Base-by-base conservation (phyloP, 75 land plant species). In the Pseudotsuga menziesii region DNA sequence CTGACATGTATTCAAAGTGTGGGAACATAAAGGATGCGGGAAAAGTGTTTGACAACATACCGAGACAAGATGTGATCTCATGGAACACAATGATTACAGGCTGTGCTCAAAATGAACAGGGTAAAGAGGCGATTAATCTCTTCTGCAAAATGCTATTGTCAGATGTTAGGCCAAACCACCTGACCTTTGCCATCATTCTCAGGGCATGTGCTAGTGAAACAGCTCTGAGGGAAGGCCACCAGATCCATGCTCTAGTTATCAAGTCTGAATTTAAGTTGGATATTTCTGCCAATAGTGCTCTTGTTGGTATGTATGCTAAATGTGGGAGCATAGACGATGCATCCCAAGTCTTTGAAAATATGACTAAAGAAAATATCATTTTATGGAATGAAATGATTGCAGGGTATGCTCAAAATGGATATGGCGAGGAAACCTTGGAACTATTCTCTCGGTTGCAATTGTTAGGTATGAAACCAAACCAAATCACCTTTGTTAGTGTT, bases 361-460 rank as follows among this genome's bases (percentile, higher is more conserved):
- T 83, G 69, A 36, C 83, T 12, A 71, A 78, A 62, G 41, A 63
- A 27, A 84, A 80, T 70, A 77, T 85, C 57, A 88, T 91, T 39
- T 83, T 91, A 7, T 93, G 93, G 93, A 89, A 87, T 76, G 73
- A 80, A 74, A 78, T 93, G 88, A 87, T 93, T 20, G 86, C 84
- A 58, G 93, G 88, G 39, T 87, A 78, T 83, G 89, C 85, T 57
- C 84, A 83, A 76, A 70, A 54, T 57, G 82, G 83, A 57, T 72
- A 80, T 55, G 77, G 63, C 32, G 72, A 76, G 44, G 84, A 84
- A 76, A 82, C 88, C 5, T n/a, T 78, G 9, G 76, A 78, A 29
- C 36, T 58, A 58, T 56, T 84, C 67, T 52, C 75, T 20, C 41
- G 76, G 72, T 83, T 87, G 89, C 75, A 79, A 26, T 0, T 15